Base-by-base conservation (phyloP, 2,329 filamentous ascomycete species). In the Penicillium oxalicum region DNA sequence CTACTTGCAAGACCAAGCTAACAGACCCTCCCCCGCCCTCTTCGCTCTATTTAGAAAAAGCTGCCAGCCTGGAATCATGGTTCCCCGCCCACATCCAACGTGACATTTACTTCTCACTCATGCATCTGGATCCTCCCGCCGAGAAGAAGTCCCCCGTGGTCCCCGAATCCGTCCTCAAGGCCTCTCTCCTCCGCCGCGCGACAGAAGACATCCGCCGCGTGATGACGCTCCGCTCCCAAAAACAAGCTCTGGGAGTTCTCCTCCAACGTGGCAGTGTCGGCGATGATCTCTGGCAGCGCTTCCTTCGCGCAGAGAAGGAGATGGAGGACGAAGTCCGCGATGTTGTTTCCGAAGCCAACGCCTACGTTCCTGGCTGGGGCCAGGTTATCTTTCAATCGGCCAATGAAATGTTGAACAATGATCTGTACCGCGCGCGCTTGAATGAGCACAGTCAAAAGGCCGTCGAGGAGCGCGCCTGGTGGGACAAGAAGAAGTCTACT, bases 311-410 rank as follows among this genome's bases (percentile, higher is more conserved):
- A 0, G 93, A 98, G 79, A 91, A 94, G 75, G 93, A 98, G 73
- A 94, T 97, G 77, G 91, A 98, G 73, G 88, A 90, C 58, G 93
- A 98, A 73, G 77, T 98, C 53, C 82, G 88, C 61, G 93, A 98
- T 71, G 91, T 97, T 25, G 90, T 97, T 32, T 81, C 84, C 61
- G 91, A 97, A 83, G 93, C 94, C 61, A 97, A 97, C 67, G 90
- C 87, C 18, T 86, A 96, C 55, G 79, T 82, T 1, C 85, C 88
- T 42, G 85, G 86, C 69, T 98, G 93, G 93, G 93, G 93, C 53
- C 85, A 93, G 66, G 83, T 81, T 48, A 97, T 98, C 68, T 98
- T 98, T 80, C 93, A 98, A 71, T 91, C 88, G 40, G 93, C 93
- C 47, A 95, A 95, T 71, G 93, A 98, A 71, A 96, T 98, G 71